Base-by-base conservation (phyloP, 768 basidiomycete genomes). In the Hortiboletus flavorubellus region DNA sequence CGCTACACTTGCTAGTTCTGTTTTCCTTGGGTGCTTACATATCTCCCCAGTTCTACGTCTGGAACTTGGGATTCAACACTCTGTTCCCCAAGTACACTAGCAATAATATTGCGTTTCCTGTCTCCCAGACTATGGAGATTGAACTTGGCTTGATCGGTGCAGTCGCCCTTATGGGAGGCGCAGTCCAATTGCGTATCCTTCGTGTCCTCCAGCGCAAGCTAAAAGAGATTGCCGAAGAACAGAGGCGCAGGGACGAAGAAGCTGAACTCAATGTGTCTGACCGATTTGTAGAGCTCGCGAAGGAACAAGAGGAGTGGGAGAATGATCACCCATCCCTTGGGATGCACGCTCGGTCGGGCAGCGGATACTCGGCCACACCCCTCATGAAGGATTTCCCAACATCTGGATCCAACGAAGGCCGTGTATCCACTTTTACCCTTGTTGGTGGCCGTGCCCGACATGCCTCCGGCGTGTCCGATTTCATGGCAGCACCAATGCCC, bases 111-210 rank as follows among this genome's bases (percentile, higher is more conserved):
- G 73, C 80, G 48, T 95, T 90, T 66, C 92, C 93, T 31, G 84
- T 95, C 49, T 81, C 89, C 5, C 93, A 94, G 67, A 86, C 86
- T 8, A 96, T 95, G 92, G 80, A 91, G 67, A 93, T 98, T 55
- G 95, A 97, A 67, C 80, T 98, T 31, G 95, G 93, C 30, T 81
- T 97, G 61, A 83, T 93, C 55, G 91, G 78, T 42, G 92, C 93
- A 3, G 77, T 95, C 39, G 78, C 90, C 26, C 74, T 96, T 51
- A 90, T 91, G 84, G 92, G 93, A 41, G 83, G 86, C 30, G 91
- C 94, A 3, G 88, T 97, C 44, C 96, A 98, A 72, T 80, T 94
- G 64, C 88, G 90, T 50, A 85, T 97, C 59, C 82, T 93, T 58
- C 82, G 82, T 54, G 79, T 91, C 42, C 83, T 98, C 15, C 86